Evolutionary conservation across 352 stramenopile species (phyloP).

Genomic region (Pythium aquatile): DNA sequence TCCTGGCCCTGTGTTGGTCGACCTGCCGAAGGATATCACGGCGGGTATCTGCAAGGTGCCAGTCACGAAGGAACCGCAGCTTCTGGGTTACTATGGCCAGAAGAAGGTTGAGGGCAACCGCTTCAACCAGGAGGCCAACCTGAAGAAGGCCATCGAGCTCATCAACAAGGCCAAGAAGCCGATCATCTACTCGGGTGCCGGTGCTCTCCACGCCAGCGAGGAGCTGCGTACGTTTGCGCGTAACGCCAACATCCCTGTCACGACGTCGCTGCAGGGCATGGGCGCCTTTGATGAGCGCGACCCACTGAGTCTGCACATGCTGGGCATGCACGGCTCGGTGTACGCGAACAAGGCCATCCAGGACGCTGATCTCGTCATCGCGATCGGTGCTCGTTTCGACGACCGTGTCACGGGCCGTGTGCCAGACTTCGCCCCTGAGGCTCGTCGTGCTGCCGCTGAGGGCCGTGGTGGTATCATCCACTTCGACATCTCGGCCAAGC

Average conservation of each 20-base stretch:
- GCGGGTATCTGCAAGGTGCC: slow-evolving; percentile 71
- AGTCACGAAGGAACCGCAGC: slow-evolving; percentile 70
- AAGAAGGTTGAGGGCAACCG: slow-evolving; percentile 82
- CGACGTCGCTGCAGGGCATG: slow-evolving; percentile 93
- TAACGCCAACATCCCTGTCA: slow-evolving; percentile 93
- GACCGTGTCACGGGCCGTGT: slow-evolving; percentile 95
- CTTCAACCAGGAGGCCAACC: slow-evolving; percentile 75
- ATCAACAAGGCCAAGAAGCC: slow-evolving; percentile 95
- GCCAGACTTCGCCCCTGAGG: slow-evolving; percentile 91
- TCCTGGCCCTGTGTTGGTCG: slow-evolving; percentile 93
- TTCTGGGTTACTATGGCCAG: slow-evolving; percentile 85
- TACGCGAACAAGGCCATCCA: slow-evolving; percentile 97
- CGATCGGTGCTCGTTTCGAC: slow-evolving; percentile 94
- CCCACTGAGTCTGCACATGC: slow-evolving; percentile 94
- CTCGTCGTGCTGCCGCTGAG: slow-evolving; percentile 87
- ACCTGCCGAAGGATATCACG: slow-evolving; percentile 95
- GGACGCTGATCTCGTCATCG: slow-evolving; percentile 93
- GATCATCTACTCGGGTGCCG: slow-evolving; percentile 94
- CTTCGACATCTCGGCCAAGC: slow-evolving; percentile 92
- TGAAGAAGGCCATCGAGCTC: slow-evolving; percentile 71
- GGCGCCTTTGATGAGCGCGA: slow-evolving; percentile 94
- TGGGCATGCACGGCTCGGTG: slow-evolving; percentile 96
- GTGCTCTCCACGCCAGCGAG: slow-evolving; percentile 82
- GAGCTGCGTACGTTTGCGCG: slow-evolving; percentile 92
- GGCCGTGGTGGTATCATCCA: slow-evolving; percentile 95